Percentiles rank a stretch among this genome's conserved stretches.
phyloP scores from a whole-genome alignment of 2,329 filamentous ascomycete genomes.

The Dendrostoma leiphaemia region DNA sequence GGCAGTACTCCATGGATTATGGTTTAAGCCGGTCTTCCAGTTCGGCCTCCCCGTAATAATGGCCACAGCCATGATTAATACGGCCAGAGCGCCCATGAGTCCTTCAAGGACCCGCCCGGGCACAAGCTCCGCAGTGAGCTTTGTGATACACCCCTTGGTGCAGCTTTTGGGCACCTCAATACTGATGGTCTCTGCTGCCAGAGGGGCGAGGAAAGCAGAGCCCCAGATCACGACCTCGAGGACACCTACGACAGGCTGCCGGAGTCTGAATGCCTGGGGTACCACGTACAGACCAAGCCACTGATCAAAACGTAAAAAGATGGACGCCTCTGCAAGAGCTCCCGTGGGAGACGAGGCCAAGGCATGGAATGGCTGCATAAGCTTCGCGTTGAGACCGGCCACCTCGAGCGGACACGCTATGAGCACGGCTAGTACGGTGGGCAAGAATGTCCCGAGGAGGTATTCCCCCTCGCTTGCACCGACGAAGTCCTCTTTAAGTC shows the following conservation, averaged over 20 bases:
- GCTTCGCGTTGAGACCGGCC: conserved; percentile 4
- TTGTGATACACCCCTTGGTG: too few relatives aligned
- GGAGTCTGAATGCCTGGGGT: background rate
- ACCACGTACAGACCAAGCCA: background rate
- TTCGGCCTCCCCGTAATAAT: conserved; percentile 26
- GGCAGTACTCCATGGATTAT: conserved; percentile 34
- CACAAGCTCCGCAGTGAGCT: too few relatives aligned
- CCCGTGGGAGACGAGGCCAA: background rate
- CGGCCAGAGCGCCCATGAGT: background rate
- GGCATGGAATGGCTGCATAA: conserved; percentile 9
- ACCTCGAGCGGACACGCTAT: background rate
- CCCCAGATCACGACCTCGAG: conserved; percentile 1
- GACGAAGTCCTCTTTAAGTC: background rate
- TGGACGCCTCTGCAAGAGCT: background rate
- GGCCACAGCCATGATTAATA: conserved; percentile 23
- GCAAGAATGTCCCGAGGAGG: conserved; percentile 1
- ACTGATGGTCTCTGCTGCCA: conserved; percentile 5
- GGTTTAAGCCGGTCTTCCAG: conserved; percentile 30
- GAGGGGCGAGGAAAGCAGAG: background rate
- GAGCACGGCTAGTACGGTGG: background rate
- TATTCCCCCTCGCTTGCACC: background rate
- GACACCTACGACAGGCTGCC: conserved; percentile 2
- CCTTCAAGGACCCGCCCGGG: background rate
- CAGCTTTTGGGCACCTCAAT: background rate
- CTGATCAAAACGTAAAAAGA: background rate